These are phyloP conservation scores for Chrysoporthe austroafricana DNA, from an alignment of 2,329 filamentous ascomycete genomes.

Conservation along the genomic window DNA sequence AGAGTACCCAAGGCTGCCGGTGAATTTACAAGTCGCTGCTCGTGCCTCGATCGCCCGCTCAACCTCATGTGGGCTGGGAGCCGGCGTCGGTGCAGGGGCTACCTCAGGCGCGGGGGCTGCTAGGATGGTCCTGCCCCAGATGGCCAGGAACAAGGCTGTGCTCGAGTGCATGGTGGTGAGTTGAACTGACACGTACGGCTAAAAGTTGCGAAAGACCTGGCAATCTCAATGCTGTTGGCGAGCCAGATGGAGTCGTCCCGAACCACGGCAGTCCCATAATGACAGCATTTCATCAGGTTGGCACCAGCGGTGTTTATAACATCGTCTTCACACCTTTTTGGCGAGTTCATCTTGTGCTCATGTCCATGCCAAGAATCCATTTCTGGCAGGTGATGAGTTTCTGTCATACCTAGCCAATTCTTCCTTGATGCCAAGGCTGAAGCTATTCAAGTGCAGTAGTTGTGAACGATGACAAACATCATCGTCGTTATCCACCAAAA, in stretches of 20 bases:
- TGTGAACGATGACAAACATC: neutral
- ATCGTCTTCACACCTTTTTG: neutral
- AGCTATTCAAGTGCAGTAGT: neutral
- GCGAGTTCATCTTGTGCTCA: neutral
- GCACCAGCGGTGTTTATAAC: neutral
- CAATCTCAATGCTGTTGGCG: neutral
- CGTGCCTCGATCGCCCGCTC: slow-evolving; percentile 22
- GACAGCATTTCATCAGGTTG: neutral
- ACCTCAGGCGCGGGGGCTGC: slow-evolving; percentile 11
- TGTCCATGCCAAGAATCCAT: slow-evolving; percentile 1
- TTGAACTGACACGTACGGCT: neutral
- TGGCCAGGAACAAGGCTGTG: slow-evolving; percentile 11
- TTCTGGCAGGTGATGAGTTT: neutral
- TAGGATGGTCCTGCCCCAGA: slow-evolving; percentile 6
- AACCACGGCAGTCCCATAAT: neutral
- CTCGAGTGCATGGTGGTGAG: neutral
- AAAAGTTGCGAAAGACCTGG: neutral
- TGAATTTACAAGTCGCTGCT: slow-evolving; percentile 55
- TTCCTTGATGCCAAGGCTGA: slow-evolving; percentile 2
- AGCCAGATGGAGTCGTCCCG: neutral
- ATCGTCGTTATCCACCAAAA: neutral
- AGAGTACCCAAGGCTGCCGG: slow-evolving; percentile 44
- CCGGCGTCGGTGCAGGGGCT: slow-evolving; percentile 19
- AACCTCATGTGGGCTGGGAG: slow-evolving; percentile 16
- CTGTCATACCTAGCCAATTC: neutral